Percentiles rank a stretch among this genome's conserved stretches.
Evolutionary conservation across 768 basidiomycete species (phyloP).

Genomic region (Suillus ampliporus): DNA sequence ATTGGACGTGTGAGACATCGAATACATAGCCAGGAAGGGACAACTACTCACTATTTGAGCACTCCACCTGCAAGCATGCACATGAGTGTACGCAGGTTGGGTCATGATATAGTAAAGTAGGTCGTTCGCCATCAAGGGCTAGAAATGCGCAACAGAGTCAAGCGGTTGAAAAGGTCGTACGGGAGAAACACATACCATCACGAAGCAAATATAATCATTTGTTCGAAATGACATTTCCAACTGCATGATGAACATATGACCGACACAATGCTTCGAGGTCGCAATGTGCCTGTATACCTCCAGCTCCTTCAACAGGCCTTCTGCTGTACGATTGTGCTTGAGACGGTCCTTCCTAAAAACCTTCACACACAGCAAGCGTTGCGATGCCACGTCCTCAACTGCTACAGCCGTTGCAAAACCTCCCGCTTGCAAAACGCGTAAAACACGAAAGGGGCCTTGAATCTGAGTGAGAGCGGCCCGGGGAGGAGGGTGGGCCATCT

Average conservation of each 20-base stretch:
- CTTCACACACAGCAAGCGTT: conserved; percentile 47
- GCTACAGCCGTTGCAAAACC: conserved; percentile 27
- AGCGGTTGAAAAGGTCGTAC: neutral
- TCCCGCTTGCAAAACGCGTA: conserved; percentile 23
- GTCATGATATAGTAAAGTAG: conserved; percentile 35
- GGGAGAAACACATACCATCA: conserved; percentile 43
- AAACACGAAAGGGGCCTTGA: conserved; percentile 31
- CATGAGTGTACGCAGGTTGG: conserved; percentile 25
- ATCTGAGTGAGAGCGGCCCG: neutral
- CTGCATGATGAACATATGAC: conserved; percentile 44
- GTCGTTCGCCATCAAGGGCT: conserved; percentile 49
- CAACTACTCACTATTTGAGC: conserved; percentile 43
- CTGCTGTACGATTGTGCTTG: conserved; percentile 9
- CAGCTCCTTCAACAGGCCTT: conserved; percentile 39
- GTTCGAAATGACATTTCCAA: conserved; percentile 44
- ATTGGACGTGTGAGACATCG: conserved; percentile 7
- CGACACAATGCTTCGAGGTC: conserved; percentile 27
- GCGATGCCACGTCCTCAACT: conserved; percentile 31
- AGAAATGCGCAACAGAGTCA: neutral
- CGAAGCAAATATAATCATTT: conserved; percentile 36
- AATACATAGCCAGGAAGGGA: neutral
- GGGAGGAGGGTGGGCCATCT: neutral
- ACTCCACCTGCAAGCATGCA: conserved; percentile 44
- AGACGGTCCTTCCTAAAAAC: conserved; percentile 32
- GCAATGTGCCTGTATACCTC: conserved; percentile 41